Percentiles rank a stretch among this genome's conserved stretches.
Conservation (phyloP, 2,329 filamentous ascomycete species). For the Bipolaris bicolor region DNA sequence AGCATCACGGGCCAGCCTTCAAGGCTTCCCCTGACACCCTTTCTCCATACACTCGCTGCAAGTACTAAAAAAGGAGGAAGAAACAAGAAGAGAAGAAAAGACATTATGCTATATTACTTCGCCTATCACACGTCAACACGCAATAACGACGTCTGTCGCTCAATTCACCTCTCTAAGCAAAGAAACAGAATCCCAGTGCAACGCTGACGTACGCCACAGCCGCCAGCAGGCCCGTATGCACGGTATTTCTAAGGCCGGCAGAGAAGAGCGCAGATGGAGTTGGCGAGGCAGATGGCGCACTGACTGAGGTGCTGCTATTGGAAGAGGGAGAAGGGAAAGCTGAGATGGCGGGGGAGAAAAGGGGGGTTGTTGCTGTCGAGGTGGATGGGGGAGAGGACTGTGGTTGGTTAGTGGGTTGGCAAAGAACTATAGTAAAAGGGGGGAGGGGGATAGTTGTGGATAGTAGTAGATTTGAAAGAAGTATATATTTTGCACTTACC, state of each 20-base stretch:
- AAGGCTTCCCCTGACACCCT: no score
- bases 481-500: not conserved
- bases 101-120: no score
- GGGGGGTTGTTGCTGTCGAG: not conserved
- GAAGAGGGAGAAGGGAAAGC: not conserved
- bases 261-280: not conserved
- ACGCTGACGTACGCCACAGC: not conserved
- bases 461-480: no score
- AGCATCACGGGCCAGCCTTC: no score
- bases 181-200: not conserved
- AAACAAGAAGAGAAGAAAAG: no score
- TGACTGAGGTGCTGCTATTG: not conserved
- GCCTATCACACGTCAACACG: no score
- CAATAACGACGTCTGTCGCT: not conserved
- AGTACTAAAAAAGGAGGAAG: no score
- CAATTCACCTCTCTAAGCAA: not conserved
- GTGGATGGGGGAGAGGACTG: no score
- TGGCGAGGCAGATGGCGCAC: not conserved
- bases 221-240: not conserved
- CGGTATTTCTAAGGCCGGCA: not conserved
- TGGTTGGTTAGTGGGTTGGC: no score
- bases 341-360: not conserved
- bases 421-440: no score
- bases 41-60: no score
- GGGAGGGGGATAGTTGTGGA: no score